Evolutionary conservation across 2,329 filamentous ascomycete genomes (phyloP).

Genomic region (Cladosporium sp.): DNA sequence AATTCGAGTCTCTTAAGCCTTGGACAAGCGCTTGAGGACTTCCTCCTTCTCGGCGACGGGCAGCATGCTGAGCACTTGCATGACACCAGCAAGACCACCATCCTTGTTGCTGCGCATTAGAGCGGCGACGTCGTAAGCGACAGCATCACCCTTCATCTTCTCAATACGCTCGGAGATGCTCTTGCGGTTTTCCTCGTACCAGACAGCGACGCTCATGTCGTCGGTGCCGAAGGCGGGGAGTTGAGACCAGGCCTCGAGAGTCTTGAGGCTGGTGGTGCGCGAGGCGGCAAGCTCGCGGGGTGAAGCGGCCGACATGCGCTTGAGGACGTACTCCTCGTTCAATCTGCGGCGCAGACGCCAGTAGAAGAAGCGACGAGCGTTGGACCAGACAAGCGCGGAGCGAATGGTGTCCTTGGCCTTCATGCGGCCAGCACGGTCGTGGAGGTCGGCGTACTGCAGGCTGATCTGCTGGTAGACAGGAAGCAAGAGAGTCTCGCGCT

Average conservation of each 20-base stretch:
- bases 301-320: constrained; percentile 67
- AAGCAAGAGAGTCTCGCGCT: constrained; percentile 82
- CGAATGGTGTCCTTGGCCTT: constrained; percentile 95
- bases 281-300: constrained; percentile 46
- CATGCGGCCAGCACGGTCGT: constrained; percentile 97
- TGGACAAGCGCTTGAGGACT: constrained; percentile 61
- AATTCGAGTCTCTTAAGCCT: constrained; percentile 36
- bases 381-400: constrained; percentile 77
- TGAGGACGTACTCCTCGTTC: constrained; percentile 96
- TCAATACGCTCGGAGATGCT: constrained; percentile 81
- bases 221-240: constrained; percentile 74
- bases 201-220: constrained; percentile 81
- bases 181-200: constrained; percentile 96
- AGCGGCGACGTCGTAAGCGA: constrained; percentile 69
- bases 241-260: constrained; percentile 80
- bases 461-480: constrained; percentile 94
- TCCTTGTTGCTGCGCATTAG: constrained; percentile 66
- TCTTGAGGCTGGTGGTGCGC: constrained; percentile 60
- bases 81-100: constrained; percentile 78
- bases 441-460: constrained; percentile 94
- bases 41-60: constrained; percentile 86
- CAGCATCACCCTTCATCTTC: constrained; percentile 72
- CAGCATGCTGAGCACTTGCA: constrained; percentile 81
- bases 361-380: constrained; percentile 97
- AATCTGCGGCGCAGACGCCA: constrained; percentile 96